Base-by-base conservation (phyloP, 129 eudicot species). In the Escallonia rubra region DNA sequence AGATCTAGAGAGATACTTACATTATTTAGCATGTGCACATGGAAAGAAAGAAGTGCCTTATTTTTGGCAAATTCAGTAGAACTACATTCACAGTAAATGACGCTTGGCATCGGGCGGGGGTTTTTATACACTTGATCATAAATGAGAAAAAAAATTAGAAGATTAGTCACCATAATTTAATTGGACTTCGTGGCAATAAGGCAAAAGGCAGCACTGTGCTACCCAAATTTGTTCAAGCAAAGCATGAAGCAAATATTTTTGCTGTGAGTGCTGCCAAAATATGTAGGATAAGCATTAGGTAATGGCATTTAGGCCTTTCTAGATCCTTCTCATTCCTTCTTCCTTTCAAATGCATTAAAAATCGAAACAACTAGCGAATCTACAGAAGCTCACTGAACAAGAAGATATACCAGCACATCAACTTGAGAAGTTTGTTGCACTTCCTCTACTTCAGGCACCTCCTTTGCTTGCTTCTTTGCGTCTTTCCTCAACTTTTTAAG, bases 391-490 rank as follows among this genome's bases (percentile, higher is more conserved):
- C 66, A 61, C 58, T 61, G 43, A 4, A 47, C 4, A 46, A 61
- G 51, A 34, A 16, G 49, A 59, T 34, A 55, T 78, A 94, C 99
- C 97, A 94, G 74, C 45, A 87, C 90, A 57, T 85, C 89, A 51
- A 84, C 89, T 83, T 90, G 99, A 59, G 93, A 69, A 49, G 76
- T 74, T 75, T 77, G 83, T 58, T 76, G 80, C 62, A 72, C 89
- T 77, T 89, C 93, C 61, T 85, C 85, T 45, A 42, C 69, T 44
- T 68, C 76, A 14, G 61, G 23, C 59, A 52, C 81, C 49, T 87
- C 93, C 70, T 85, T 89, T 13, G 73, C 89, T 62, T 94, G 99
- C 77, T 84, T 89, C 78, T 94, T 89, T 11, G 89, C 92, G 77
- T 94, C 99, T 75, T 94, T 94, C 76, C 85, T 89, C 62, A 66